Evolutionary conservation across 148 eudicot genomes (phyloP), one percentile per base, ranked within the genome.

Genomic region (Vaccinium darrowii): DNA sequence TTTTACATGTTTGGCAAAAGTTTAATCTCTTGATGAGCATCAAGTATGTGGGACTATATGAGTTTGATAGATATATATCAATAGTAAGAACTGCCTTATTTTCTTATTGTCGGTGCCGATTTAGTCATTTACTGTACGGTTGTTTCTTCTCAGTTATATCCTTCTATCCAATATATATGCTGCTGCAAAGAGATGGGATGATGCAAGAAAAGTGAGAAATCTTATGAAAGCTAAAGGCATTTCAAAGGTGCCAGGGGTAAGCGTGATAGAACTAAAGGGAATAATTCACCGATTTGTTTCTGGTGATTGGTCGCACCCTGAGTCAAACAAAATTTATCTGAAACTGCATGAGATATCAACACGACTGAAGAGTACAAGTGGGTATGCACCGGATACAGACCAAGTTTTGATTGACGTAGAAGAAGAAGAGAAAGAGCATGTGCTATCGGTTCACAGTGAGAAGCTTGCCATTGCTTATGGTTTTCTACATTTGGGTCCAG

Each of bases 141-240:
- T 21, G 30, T 30, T 52, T 73, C 1, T 81, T n/a, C 60, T 4
- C 86, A 88, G 86, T 27, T 88, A 86, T 30, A 71, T 86, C 72
- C 82, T 83, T 62, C 84, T 88, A 39, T 88, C 90, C 18, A 88
- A 85, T 25, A 86, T 88, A 51, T 86, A 86, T 84, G 81, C 90
- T 56, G 86, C 84, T 72, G 88, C 90, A 63, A 83, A 76, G 78
- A 84, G 79, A 54, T 88, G 90, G 90, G 88, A 83, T 75, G 86
- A 86, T 67, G 84, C 86, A 74, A 86, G 78, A 74, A 72, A 76
- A 12, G 78, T 86, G 81, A 83, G 86, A 47, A 86, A 86, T 18
- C 88, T 86, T 54, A 88, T 88, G 90, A 86, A 80, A 76, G 73
- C 63, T 53, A 83, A 81, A 80, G 76, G 86, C 14, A 78, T 85